Evolutionary conservation across 2,329 filamentous ascomycete genomes (phyloP).

Genomic region (Neodidymelliopsis sp.): DNA sequence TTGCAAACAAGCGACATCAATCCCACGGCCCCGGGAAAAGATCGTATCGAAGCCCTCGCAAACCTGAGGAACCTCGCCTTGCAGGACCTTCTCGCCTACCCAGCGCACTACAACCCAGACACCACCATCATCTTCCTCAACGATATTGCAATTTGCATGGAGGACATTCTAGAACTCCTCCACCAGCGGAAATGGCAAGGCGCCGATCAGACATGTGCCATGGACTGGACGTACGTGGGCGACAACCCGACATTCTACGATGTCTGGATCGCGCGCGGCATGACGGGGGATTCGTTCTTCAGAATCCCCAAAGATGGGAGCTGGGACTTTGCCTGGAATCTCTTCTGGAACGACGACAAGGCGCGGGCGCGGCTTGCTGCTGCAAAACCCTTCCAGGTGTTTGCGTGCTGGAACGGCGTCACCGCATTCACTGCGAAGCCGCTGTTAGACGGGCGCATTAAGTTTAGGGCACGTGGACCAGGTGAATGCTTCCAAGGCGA

Average conservation of each 20-base stretch:
- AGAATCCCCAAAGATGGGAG: constrained; percentile 58
- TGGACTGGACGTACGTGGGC: constrained; percentile 64
- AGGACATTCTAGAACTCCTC: constrained; percentile 65
- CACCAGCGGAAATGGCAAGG: constrained; percentile 56
- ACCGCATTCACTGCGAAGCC: constrained; percentile 58
- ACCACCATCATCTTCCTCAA: constrained; percentile 88
- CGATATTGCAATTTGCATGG: constrained; percentile 67
- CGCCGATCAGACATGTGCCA: constrained; percentile 65
- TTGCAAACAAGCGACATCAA: constrained; percentile 55
- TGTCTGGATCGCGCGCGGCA: constrained; percentile 62
- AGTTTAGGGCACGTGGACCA: constrained; percentile 53
- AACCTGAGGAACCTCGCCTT: constrained; percentile 63
- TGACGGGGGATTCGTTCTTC: constrained; percentile 65
- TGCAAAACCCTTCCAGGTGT: constrained; percentile 64
- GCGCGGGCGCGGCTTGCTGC: constrained; percentile 45
- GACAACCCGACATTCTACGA: constrained; percentile 63
- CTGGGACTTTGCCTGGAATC: constrained; percentile 49
- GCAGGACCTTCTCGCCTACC: constrained; percentile 55
- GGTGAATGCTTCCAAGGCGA: constrained; percentile 64
- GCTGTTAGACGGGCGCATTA: constrained; percentile 53
- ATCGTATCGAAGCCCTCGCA: constrained; percentile 59
- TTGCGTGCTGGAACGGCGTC: constrained; percentile 68
- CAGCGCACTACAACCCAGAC: constrained; percentile 95
- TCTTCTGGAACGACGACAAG: constrained; percentile 59
- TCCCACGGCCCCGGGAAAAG: constrained; percentile 39